Evolutionary conservation across 768 basidiomycete species (phyloP).

Genomic region (Lyophyllum semitale): DNA sequence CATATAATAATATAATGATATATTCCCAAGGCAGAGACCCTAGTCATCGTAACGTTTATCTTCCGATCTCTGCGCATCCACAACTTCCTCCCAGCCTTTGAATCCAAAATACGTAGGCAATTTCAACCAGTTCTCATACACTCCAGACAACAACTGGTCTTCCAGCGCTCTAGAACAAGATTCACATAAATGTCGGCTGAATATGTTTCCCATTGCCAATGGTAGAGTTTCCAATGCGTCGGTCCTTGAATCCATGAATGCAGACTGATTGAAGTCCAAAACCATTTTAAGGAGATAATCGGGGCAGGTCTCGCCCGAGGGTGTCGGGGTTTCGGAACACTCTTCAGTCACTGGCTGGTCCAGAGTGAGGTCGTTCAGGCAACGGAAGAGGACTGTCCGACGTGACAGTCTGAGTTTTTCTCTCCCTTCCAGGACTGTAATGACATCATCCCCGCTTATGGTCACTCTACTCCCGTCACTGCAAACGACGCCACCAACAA

Average conservation of each 20-base stretch:
- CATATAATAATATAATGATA: background rate
- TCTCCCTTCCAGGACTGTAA: slow-evolving; percentile 14
- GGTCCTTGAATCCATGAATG: slow-evolving; percentile 13
- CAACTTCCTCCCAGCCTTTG: slow-evolving; percentile 4
- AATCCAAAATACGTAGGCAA: slow-evolving; percentile 11
- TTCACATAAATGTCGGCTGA: slow-evolving; percentile 15
- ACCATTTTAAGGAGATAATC: slow-evolving; percentile 5
- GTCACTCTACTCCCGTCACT: slow-evolving; percentile 10
- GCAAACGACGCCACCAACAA: slow-evolving; percentile 17
- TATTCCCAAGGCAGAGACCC: no score
- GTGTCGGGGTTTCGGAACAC: slow-evolving; percentile 1
- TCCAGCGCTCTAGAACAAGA: slow-evolving; percentile 8
- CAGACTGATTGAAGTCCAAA: slow-evolving; percentile 7
- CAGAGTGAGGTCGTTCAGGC: slow-evolving; percentile 13
- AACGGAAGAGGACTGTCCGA: slow-evolving; percentile 15
- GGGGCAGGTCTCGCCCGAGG: slow-evolving; percentile 8
- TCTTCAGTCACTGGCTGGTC: background rate
- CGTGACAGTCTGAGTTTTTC: slow-evolving; percentile 18
- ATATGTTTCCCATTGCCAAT: background rate
- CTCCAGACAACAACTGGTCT: slow-evolving; percentile 1
- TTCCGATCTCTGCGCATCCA: slow-evolving; percentile 1
- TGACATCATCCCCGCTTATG: slow-evolving; percentile 6
- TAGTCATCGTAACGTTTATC: slow-evolving; percentile 8
- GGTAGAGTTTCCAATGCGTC: slow-evolving; percentile 15
- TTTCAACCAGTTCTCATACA: slow-evolving; percentile 11